phyloP scores from a whole-genome alignment of 768 basidiomycete species.

The Russula ochroleuca region DNA sequence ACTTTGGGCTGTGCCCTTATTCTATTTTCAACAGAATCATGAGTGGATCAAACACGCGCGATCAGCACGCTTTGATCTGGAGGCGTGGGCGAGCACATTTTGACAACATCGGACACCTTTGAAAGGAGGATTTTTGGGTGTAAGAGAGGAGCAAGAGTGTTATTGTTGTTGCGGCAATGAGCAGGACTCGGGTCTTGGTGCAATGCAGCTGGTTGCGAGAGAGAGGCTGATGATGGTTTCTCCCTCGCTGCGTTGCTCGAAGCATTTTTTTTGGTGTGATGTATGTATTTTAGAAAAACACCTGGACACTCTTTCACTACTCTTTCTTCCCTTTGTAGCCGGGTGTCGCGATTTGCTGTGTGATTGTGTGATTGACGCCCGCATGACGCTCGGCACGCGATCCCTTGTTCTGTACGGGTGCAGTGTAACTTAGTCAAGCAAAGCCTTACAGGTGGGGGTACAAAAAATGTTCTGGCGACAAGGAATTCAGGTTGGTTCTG shows the following conservation, averaged over 20 bases:
- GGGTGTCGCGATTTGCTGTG: no score
- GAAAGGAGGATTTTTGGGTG: not conserved
- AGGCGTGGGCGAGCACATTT: not conserved
- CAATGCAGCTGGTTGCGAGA: constrained; percentile 7
- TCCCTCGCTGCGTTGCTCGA: constrained; percentile 10
- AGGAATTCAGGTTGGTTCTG: no score
- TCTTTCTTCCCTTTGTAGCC: not conserved
- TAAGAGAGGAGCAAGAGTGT: not conserved
- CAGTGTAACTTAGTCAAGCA: no score
- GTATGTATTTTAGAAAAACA: constrained; percentile 16
- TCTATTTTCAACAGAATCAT: constrained; percentile 48
- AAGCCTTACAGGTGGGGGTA: not conserved
- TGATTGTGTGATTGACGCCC: no score
- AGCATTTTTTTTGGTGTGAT: constrained; percentile 9
- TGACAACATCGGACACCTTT: not conserved
- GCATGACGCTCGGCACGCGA: no score
- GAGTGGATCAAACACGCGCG: constrained; percentile 67
- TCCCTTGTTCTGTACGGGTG: no score
- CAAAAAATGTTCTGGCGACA: no score
- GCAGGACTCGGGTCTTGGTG: constrained; percentile 11
- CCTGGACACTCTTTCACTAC: not conserved
- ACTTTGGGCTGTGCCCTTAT: not conserved
- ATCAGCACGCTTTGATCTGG: constrained; percentile 55
- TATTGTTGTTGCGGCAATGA: constrained; percentile 10
- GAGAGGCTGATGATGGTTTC: not conserved